Evolutionary conservation across 1,284 basidiomycete genomes (phyloP).

Genomic region (Sanghuangporus baumii): DNA sequence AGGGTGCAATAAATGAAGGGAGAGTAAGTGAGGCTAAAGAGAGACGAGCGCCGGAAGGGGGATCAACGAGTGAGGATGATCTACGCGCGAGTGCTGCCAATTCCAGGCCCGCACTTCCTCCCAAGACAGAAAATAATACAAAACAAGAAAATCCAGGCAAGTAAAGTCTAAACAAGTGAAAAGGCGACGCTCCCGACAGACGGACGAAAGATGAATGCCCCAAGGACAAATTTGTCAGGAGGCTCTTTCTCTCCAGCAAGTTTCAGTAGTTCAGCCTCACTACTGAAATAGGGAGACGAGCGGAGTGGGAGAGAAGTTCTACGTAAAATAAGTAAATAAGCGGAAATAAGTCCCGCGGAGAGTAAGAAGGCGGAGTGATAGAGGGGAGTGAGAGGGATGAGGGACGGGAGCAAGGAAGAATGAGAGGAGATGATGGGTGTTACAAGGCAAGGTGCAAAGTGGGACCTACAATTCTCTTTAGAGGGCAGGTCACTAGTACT

Average conservation of each 20-base stretch:
- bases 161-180: background rate
- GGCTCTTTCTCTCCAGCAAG: background rate
- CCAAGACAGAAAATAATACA: background rate
- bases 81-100: background rate
- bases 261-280: background rate
- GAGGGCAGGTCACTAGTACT: background rate
- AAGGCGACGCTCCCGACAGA: background rate
- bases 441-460: slow-evolving; percentile 2
- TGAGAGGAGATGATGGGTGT: background rate
- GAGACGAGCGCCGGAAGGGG: background rate
- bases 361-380: background rate
- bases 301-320: background rate
- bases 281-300: background rate
- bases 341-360: background rate
- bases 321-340: background rate
- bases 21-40: background rate
- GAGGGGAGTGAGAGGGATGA: background rate
- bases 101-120: background rate
- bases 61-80: background rate
- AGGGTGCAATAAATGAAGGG: background rate
- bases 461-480: background rate
- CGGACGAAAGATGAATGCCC: background rate
- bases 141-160: background rate
- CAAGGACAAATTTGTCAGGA: background rate
- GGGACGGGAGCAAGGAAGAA: background rate